Conservation (phyloP, 768 basidiomycete genomes). For the Steccherinum ochraceum region DNA sequence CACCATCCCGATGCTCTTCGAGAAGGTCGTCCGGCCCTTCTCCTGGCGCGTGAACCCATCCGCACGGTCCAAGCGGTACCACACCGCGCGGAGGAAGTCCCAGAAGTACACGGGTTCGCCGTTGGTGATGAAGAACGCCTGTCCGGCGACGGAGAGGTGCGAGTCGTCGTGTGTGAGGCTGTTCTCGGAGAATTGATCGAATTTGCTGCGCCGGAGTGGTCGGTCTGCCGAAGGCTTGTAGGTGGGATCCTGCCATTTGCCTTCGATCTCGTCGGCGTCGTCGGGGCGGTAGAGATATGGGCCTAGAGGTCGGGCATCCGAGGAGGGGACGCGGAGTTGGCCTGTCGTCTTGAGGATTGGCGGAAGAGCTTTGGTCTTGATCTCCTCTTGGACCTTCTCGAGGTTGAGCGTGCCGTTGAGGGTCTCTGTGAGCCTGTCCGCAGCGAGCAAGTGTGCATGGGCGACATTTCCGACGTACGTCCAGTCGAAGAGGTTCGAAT, state of each 20-base stretch:
- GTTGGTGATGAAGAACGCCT: slow-evolving; percentile 95
- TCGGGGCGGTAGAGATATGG: slow-evolving; percentile 63
- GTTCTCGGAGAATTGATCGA: slow-evolving; percentile 68
- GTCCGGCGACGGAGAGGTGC: slow-evolving; percentile 80
- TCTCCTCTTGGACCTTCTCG: slow-evolving; percentile 23
- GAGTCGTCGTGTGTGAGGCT: slow-evolving; percentile 46
- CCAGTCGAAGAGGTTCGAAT: slow-evolving; percentile 92
- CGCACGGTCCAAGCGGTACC: slow-evolving; percentile 45
- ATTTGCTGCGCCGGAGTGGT: slow-evolving; percentile 68
- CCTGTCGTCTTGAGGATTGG: slow-evolving; percentile 61
- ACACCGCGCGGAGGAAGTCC: slow-evolving; percentile 84
- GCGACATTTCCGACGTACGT: slow-evolving; percentile 97
- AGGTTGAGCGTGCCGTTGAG: slow-evolving; percentile 32
- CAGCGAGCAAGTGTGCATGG: slow-evolving; percentile 88
- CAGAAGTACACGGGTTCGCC: slow-evolving; percentile 96
- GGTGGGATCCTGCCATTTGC: slow-evolving; percentile 45
- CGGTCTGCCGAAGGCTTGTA: slow-evolving; percentile 35
- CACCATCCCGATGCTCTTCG: slow-evolving; percentile 58
- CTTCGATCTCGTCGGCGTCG: slow-evolving; percentile 50
- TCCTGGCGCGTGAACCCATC: slow-evolving; percentile 49
- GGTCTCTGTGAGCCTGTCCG: slow-evolving; percentile 69
- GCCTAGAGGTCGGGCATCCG: slow-evolving; percentile 73
- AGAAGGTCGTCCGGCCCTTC: slow-evolving; percentile 39
- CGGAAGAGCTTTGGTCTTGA: slow-evolving; percentile 48
- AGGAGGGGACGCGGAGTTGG: slow-evolving; percentile 67